Evolutionary conservation across 345 rosid species (phyloP).

Genomic region (Eucalyptus cloeziana): DNA sequence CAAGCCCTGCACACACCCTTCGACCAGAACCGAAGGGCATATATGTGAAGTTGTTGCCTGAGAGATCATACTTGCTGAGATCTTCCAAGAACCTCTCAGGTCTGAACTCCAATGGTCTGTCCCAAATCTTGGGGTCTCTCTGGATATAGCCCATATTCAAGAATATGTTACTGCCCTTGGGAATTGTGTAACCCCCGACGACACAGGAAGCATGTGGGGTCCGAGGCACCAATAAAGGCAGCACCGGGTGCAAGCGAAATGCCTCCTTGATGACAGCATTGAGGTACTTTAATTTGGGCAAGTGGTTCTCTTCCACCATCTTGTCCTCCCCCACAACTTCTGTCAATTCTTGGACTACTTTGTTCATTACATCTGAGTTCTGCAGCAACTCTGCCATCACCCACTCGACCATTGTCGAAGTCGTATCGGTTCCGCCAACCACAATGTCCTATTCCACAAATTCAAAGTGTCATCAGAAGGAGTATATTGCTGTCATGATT

Average conservation of each 20-base stretch:
- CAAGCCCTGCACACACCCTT: not conserved
- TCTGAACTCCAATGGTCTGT: not conserved
- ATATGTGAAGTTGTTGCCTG: not conserved
- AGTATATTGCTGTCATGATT: not conserved
- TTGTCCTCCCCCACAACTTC: not conserved
- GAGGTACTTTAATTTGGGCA: not conserved
- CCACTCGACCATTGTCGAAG: slow-evolving; percentile 28
- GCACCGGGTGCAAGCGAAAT: not conserved
- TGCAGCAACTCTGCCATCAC: slow-evolving; percentile 28
- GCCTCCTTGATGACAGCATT: not conserved
- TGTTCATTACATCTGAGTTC: slow-evolving; percentile 4
- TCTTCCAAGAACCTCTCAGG: not conserved
- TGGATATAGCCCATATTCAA: not conserved
- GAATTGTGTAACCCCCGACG: not conserved
- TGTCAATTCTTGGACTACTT: not conserved
- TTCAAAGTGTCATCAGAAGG: not conserved
- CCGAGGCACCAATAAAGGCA: not conserved
- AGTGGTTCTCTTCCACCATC: not conserved
- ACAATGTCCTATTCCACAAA: not conserved
- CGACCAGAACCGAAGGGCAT: not conserved
- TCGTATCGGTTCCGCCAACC: slow-evolving; percentile 3
- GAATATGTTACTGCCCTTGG: not conserved
- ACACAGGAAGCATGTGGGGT: not conserved
- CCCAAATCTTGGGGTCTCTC: not conserved
- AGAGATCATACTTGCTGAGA: not conserved